A percentile compares a stretch with the other conserved stretches of the same genome.
Evolutionary conservation across 1,284 basidiomycete genomes (phyloP).

Genomic region (Exsudoporus floridanus): DNA sequence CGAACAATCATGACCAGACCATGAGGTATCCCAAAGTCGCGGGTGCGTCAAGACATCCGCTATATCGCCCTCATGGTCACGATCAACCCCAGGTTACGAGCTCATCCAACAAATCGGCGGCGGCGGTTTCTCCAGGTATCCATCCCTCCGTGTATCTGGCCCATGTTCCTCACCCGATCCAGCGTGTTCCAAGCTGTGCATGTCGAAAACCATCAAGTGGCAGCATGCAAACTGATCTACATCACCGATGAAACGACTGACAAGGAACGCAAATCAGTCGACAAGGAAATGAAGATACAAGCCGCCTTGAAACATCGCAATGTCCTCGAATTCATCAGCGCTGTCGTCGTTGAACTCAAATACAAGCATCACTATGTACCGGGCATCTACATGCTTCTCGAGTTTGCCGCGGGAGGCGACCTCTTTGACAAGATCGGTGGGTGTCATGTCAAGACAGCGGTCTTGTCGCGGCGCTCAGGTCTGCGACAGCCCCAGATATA

Average conservation of each 20-base stretch:
- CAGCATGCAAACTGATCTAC: conserved; percentile 83
- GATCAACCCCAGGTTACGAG: conserved; percentile 54
- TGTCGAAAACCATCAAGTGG: conserved; percentile 61
- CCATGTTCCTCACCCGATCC: conserved; percentile 8
- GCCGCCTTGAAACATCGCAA: conserved; percentile 77
- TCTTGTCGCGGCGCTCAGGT: not conserved
- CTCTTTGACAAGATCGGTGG: conserved; percentile 97
- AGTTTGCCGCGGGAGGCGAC: conserved; percentile 92
- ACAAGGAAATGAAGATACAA: conserved; percentile 95
- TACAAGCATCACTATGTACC: conserved; percentile 62
- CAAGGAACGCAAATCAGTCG: conserved; percentile 72
- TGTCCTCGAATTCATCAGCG: conserved; percentile 84
- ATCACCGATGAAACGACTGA: conserved; percentile 61
- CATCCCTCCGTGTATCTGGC: not conserved
- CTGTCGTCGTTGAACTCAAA: conserved; percentile 71
- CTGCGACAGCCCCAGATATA: conserved; percentile 61
- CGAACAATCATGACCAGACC: not conserved
- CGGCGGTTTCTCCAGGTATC: conserved; percentile 81
- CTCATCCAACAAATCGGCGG: conserved; percentile 78
- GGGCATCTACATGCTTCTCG: conserved; percentile 90
- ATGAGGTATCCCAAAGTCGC: conserved; percentile 35
- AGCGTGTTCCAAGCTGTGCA: conserved; percentile 85
- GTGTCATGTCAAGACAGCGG: conserved; percentile 13
- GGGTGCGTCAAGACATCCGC: conserved; percentile 17
- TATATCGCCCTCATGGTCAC: not conserved